Base-by-base conservation (phyloP, 176 grass and related monocot genomes). In the Luzula sylvatica region DNA sequence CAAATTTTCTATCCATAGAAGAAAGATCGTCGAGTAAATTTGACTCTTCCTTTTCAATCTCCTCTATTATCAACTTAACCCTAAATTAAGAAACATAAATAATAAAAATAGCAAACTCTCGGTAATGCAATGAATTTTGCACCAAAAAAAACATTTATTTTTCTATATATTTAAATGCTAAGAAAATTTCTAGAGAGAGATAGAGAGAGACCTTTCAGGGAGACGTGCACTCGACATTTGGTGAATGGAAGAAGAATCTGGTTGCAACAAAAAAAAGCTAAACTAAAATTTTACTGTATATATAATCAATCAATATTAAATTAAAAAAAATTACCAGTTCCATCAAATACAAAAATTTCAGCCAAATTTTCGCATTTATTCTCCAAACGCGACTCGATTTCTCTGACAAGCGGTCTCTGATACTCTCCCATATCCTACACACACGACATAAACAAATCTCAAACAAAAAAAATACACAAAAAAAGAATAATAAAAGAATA, bases 1-100 rank as follows among this genome's bases (percentile, higher is more conserved):
- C 71, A 82, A 89, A 96, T 75, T 96, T 96, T 53, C 85, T 96
- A 38, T 96, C 81, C 92, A 96, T 96, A 17, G 85, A 96, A 77
- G 86, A 68, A 62, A 89, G 85, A 72, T 96, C 85, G 11, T 96
- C 81, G 9, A 89, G 72, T 51, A 89, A 52, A 79, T 71, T 64
- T 53, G 81, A 74, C 22, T 96, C 92, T 66, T 96, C 85, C 72
- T 78, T 89, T 55, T 89, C 92, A 67, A 77, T 77, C 65, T 79
- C 92, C 80, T 96, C 92, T 1, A 89, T 96, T 25, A 89, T 89
- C 69, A 96, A 73, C 29, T 96, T 96, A 55, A 89, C 81, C 68
- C 92, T 86, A 45, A 42, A 19, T 63, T 40, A 82, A 17, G 14
- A 24, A 11, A 77, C 42, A 44, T 58, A 11, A 52, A 15, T 58